Evolutionary conservation across 2,329 filamentous ascomycete genomes (phyloP).

Genomic region (Colletotrichum horii): DNA sequence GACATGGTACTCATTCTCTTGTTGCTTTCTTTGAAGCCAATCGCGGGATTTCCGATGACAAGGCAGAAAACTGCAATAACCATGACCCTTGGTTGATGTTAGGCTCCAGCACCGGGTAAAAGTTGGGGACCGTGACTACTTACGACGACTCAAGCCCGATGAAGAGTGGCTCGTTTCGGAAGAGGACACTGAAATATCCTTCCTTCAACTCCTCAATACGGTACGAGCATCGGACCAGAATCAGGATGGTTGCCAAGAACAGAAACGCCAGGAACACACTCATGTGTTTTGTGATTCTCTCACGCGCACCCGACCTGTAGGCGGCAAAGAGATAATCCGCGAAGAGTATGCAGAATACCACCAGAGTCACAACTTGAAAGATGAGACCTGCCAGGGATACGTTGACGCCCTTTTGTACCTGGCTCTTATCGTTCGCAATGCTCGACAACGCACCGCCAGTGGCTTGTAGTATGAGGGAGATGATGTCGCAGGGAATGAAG

Average conservation of each 20-base stretch:
- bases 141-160: constrained; percentile 46
- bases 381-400: constrained; percentile 56
- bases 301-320: constrained; percentile 26
- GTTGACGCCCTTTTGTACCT: constrained; percentile 44
- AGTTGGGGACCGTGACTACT: neutral
- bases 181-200: constrained; percentile 57
- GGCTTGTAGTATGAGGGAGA: constrained; percentile 58
- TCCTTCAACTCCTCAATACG: constrained; percentile 63
- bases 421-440: constrained; percentile 17
- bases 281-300: constrained; percentile 39
- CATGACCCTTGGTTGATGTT: neutral
- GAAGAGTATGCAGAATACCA: constrained; percentile 48
- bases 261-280: constrained; percentile 54
- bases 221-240: constrained; percentile 63
- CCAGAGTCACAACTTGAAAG: constrained; percentile 56
- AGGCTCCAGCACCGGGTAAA: neutral
- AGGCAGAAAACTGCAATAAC: constrained; percentile 6
- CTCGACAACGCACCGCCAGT: constrained; percentile 52
- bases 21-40: neutral
- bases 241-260: constrained; percentile 55
- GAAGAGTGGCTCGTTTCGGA: constrained; percentile 47
- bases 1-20: neutral
- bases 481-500: constrained; percentile 54
- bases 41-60: constrained; percentile 7
- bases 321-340: constrained; percentile 42